Evolutionary conservation across 75 land plant genomes (phyloP), one percentile per base, ranked within the genome.

Genomic region (Isoetes taiwanensis): DNA sequence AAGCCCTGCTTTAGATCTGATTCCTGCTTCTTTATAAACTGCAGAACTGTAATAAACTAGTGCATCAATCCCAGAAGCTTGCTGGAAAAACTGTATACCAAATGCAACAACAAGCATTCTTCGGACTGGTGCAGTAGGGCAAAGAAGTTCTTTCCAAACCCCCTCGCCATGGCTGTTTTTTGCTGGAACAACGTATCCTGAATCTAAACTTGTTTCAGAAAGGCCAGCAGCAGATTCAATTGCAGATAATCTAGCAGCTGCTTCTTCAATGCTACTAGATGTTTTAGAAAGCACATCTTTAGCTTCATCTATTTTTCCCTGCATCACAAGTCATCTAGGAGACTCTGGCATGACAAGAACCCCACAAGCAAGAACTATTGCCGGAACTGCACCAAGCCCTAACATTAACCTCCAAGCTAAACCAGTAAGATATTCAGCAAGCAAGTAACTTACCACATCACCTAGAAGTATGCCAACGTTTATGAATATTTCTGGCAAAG

Each of bases 341-440:
- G 84, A 80, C 52, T 80, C 86, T 0, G 86, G 86, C 2, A 4
- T 23, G 27, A 83, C 76, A 2, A 77, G 20, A 43, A 77, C 65
- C 26, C 71, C 66, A 0, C 73, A 81, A 63, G 67, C 66, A 16
- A 83, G 76, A 31, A 84, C 77, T 0, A 83, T 30, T 6, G 87
- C 73, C 9, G 87, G 87, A 38, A 83, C 30, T 20, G 77, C 75
- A 12, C 87, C 87, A n/a, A 80, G 75, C 3, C 67, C 87, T 5
- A 83, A 76, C 87, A 83, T 83, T 17, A 83, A 55, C 30, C 86
- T 70, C 84, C 86, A 83, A 59, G 59, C 70, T 19, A 62, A 59
- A 43, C 72, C 72, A 0, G 29, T 56, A 2, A 80, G 59, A 16
- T 80, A 41, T 25, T 75, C 74, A 32, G 80, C 63, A 46, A 80